phyloP scores from a whole-genome alignment of 345 rosid species.

The Kandelia obovata region DNA sequence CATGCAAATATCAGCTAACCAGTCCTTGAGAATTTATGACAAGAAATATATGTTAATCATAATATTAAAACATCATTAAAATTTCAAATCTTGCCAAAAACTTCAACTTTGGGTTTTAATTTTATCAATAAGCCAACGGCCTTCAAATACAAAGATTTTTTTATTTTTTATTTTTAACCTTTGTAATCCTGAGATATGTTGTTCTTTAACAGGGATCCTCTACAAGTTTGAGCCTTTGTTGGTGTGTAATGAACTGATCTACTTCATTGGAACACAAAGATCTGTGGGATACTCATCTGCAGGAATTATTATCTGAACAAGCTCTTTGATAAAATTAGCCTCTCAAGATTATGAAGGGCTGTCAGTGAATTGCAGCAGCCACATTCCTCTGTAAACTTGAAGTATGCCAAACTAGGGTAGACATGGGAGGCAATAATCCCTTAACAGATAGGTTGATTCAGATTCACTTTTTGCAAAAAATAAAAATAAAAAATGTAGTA shows the following conservation, averaged over 20 bases:
- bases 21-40: too few relatives aligned
- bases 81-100: too few relatives aligned
- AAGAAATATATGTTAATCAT: too few relatives aligned
- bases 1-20: background rate
- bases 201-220: slow-evolving; percentile 19
- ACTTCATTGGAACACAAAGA: background rate
- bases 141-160: background rate
- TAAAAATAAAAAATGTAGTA: too few relatives aligned
- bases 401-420: background rate
- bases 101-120: too few relatives aligned
- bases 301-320: background rate
- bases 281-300: background rate
- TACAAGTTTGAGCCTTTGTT: background rate
- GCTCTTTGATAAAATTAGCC: background rate
- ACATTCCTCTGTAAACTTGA: background rate
- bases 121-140: background rate
- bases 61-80: too few relatives aligned
- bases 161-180: background rate
- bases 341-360: background rate
- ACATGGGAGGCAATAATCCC: background rate
- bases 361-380: background rate
- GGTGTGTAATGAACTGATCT: background rate
- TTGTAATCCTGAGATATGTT: slow-evolving; percentile 5
- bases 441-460: background rate
- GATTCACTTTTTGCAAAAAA: background rate